Evolutionary conservation across 352 stramenopile genomes (phyloP).

Genomic region (Phytopythium ostracodes): DNA sequence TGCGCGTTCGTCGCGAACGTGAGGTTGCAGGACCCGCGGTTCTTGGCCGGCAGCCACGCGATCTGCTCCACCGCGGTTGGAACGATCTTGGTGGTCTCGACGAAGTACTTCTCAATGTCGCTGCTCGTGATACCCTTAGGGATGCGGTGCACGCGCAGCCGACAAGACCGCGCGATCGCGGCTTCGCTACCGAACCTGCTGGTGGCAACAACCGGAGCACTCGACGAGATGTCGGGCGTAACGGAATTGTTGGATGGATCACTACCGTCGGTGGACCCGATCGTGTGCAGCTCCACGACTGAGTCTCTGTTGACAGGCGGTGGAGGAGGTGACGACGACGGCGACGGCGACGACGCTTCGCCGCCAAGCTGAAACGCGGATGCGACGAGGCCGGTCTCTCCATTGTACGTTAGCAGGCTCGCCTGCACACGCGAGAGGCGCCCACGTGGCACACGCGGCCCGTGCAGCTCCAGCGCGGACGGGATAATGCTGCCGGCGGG

Average conservation of each 20-base stretch:
- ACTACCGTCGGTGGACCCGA: constrained; percentile 6
- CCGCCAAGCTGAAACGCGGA: constrained; percentile 35
- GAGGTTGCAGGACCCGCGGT: constrained; percentile 62
- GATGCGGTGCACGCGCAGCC: constrained; percentile 72
- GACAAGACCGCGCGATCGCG: constrained; percentile 53
- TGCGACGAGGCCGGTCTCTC: constrained; percentile 32
- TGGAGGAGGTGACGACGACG: constrained; percentile 10
- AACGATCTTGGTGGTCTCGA: constrained; percentile 55
- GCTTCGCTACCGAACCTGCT: constrained; percentile 11
- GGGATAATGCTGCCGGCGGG: constrained; percentile 59
- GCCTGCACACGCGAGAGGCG: not conserved
- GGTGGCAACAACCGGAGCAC: not conserved
- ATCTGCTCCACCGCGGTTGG: constrained; percentile 65
- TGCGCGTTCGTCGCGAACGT: constrained; percentile 68
- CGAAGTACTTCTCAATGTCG: constrained; percentile 75
- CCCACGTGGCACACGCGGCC: constrained; percentile 20
- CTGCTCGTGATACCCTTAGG: constrained; percentile 50
- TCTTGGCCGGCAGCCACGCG: constrained; percentile 52
- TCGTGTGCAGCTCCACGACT: constrained; percentile 26
- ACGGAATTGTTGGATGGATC: not conserved
- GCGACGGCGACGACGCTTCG: not conserved
- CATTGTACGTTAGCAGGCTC: constrained; percentile 18
- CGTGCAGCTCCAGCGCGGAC: constrained; percentile 58
- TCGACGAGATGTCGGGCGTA: not conserved
- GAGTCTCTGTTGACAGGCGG: constrained; percentile 24